These are phyloP conservation scores for Scheffersomyces ergatensis DNA, from an alignment of 805 yeast species.

Conservation along the genomic window DNA sequence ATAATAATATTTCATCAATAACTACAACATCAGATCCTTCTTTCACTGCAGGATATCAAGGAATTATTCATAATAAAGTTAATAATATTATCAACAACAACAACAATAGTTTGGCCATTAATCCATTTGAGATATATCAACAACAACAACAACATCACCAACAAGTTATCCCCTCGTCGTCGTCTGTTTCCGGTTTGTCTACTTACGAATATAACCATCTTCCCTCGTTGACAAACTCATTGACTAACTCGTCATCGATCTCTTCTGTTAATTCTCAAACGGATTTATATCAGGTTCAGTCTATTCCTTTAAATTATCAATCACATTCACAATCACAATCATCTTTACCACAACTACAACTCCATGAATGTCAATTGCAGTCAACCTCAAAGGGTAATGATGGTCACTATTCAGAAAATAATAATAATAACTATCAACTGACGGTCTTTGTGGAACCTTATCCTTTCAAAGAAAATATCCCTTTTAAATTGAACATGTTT, in stretches of 20 bases:
- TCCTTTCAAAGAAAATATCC: neutral
- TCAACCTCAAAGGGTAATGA: too few relatives aligned
- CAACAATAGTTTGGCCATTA: neutral
- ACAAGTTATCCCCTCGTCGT: too few relatives aligned
- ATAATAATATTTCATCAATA: too few relatives aligned
- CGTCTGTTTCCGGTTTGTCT: neutral
- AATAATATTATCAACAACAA: neutral
- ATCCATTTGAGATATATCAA: conserved; percentile 1
- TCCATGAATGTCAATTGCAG: neutral
- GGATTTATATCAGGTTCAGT: neutral
- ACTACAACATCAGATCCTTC: too few relatives aligned
- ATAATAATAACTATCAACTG: neutral
- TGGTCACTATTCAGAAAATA: too few relatives aligned
- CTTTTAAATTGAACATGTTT: neutral
- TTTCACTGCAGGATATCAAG: too few relatives aligned
- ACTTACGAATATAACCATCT: neutral
- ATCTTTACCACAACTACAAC: neutral
- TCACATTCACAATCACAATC: neutral
- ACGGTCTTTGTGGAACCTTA: neutral
- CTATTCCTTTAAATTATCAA: too few relatives aligned
- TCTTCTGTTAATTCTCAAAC: neutral
- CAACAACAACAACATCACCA: neutral
- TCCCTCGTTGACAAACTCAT: neutral
- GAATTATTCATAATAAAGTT: too few relatives aligned
- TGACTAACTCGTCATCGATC: neutral